phyloP scores from a whole-genome alignment of 1,139 yeast genomes.

The Schwanniomyces etchellsii region DNA sequence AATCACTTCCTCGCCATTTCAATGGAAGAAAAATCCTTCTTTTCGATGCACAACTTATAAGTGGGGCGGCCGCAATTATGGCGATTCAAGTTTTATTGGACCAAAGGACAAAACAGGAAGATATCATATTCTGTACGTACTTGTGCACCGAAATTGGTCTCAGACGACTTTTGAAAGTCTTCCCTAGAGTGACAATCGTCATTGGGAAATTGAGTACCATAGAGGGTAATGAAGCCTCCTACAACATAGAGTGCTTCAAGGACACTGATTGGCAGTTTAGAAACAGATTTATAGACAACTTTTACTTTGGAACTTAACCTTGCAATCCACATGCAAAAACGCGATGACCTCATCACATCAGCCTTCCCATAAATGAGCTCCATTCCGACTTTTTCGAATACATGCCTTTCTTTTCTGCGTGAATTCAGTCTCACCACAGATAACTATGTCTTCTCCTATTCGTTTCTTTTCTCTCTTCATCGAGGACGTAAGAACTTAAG shows the following conservation, averaged over 20 bases:
- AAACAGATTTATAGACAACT: constrained; percentile 67
- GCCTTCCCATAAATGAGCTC: too few relatives aligned
- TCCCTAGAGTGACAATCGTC: constrained; percentile 60
- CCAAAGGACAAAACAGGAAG: constrained; percentile 60
- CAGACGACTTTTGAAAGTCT: constrained; percentile 70
- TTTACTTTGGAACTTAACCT: constrained; percentile 67
- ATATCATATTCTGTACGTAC: constrained; percentile 67
- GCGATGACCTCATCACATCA: too few relatives aligned
- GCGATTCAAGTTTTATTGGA: constrained; percentile 84
- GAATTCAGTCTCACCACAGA: too few relatives aligned
- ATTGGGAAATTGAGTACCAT: constrained; percentile 59
- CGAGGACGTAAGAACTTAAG: too few relatives aligned
- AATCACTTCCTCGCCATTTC: constrained; percentile 41
- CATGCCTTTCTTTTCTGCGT: too few relatives aligned
- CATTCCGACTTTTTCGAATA: too few relatives aligned
- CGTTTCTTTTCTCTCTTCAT: too few relatives aligned
- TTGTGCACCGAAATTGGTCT: constrained; percentile 78
- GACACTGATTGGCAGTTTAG: constrained; percentile 59
- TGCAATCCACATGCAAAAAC: too few relatives aligned
- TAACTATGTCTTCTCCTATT: too few relatives aligned
- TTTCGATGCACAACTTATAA: constrained; percentile 81
- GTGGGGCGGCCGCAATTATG: constrained; percentile 95
- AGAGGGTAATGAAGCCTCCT: constrained; percentile 18
- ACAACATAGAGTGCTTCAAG: constrained; percentile 30
- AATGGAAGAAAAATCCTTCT: constrained; percentile 48